These are phyloP conservation scores for Crithidia mellificae DNA, from an alignment of 208 protist genomes.

Conservation along the genomic window DNA sequence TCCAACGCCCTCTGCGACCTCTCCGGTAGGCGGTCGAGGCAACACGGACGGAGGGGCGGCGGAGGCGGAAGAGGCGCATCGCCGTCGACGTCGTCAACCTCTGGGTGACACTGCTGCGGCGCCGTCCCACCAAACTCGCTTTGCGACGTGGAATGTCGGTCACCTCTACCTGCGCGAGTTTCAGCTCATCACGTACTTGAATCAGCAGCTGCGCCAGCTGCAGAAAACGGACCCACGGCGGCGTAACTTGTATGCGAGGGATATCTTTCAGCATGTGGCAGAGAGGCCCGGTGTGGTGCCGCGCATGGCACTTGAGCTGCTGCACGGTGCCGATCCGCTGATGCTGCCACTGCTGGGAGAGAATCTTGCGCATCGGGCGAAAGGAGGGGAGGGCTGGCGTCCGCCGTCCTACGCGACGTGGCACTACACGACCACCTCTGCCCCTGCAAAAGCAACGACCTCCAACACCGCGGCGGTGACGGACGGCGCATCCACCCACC, in stretches of 20 bases:
- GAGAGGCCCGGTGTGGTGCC: background rate
- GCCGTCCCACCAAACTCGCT: no score
- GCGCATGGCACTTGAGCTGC: conserved; percentile 14
- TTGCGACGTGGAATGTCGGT: conserved; percentile 18
- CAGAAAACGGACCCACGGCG: background rate
- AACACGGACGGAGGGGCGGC: no score
- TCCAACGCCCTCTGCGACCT: no score
- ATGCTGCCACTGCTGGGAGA: conserved; percentile 19
- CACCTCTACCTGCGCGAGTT: conserved; percentile 20
- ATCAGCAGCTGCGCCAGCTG: conserved; percentile 14
- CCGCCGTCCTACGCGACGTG: conserved; percentile 5
- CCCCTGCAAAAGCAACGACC: no score
- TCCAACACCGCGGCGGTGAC: no score
- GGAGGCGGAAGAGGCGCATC: no score
- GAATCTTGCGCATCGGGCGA: background rate
- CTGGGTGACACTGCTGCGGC: no score
- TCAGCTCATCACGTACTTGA: conserved; percentile 25
- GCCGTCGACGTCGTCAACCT: no score
- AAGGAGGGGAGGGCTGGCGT: conserved; percentile 1
- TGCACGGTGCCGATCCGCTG: conserved; percentile 18
- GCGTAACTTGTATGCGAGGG: no score
- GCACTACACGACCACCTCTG: background rate
- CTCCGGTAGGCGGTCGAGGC: background rate
- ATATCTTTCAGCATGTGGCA: background rate
- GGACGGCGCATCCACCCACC: no score